Base-by-base conservation (phyloP, 2,329 filamentous ascomycete species). In the Coniochaeta ligniaria region DNA sequence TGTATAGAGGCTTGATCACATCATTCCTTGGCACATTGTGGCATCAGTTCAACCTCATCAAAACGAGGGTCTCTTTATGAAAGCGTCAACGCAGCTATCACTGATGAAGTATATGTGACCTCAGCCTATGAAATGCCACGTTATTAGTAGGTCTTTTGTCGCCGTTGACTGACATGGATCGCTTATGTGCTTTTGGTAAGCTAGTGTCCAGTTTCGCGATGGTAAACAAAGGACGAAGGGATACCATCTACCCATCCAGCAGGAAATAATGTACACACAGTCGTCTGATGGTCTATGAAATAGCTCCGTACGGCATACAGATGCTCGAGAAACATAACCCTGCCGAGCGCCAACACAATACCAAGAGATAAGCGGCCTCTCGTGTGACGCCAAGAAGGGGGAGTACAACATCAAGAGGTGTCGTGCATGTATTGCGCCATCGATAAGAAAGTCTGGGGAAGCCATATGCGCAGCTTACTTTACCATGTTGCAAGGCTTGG, bases 401-500 rank as follows among this genome's bases (percentile, higher is more conserved):
- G 22, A 24, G 26, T 47, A 26, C 43, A 47, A 47, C 43, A 47
- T 14, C 43, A 47, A 26, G 43, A 47, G 43, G 43, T 20, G 43
- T 47, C 22, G 20, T 47, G 43, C 43, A 26, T 24, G 43, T 47
- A 52, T 50, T 28, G 59, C 59, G 22, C 17, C 59, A 60, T 36
- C 50, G 59, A 60, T 60, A 60, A 47, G 54, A 58, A 58, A 26
- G 20, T 47, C 43, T 47, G 43, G 41, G 22, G 59, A 16, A 17
- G 26, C 36, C 20, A 20, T 24, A 41, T 50, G 56, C 28, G 26
- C 26, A 12, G 28, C 9, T 38, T 2, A 50, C 59, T 58, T 60
- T 47, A 33, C 28, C 31, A 60, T 60, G 59, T 57, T 38, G 54
- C 59, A 58, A 60, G 59, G 31, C 59, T 60, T 60, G 59, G 59